Evolutionary conservation across 192 early-diverging fungal genomes (phyloP), one percentile per base, ranked within the genome.

Genomic region (Linnemannia hyalina): DNA sequence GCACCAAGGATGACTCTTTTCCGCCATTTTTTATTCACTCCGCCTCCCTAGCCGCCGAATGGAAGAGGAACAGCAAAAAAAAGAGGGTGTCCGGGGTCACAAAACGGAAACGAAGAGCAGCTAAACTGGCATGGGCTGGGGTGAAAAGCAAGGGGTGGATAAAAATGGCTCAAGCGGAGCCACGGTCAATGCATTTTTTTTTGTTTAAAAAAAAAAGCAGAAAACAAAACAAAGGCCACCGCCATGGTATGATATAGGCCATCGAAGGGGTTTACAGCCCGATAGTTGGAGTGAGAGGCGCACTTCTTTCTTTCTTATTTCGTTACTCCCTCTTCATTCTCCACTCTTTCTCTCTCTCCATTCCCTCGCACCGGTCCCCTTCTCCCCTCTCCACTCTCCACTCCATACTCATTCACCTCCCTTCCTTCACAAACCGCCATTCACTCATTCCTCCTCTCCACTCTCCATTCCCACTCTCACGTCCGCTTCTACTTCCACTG

Each of bases 81-180:
- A 52, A 20, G 49, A 52, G 49, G 49, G 49, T 52, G 49, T 52
- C 49, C 20, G 49, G 49, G 47, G 16, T 52, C 49, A 52, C 49
- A 52, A 52, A 52, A 18, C 49, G 18, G 3, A 49, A 49, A 49
- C 44, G 44, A 46, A 46, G 44, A 46, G 44, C 44, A 46, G 44
- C 44, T 46, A 46, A 46, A 46, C 44, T 46, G 44, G 44, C 13
- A 46, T 46, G 11, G 13, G 44, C 2, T 15, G 44, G 11, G 20
- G 49, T 22, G 3, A 52, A 52, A 10, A 65, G 60, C 26, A 65
- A 29, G 26, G 26, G 26, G 60, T 65, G 60, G 60, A 65, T 65
- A 65, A 65, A 65, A 65, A 32, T 65, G 60, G 60, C 60, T 65
- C 60, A 65, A 65, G 60, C 60, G 60, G 60, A 65, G 60, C 55